Percentiles rank a stretch among this genome's conserved stretches.
Evolutionary conservation across 352 stramenopile species (phyloP).

Genomic region (Aphanomyces astaci): DNA sequence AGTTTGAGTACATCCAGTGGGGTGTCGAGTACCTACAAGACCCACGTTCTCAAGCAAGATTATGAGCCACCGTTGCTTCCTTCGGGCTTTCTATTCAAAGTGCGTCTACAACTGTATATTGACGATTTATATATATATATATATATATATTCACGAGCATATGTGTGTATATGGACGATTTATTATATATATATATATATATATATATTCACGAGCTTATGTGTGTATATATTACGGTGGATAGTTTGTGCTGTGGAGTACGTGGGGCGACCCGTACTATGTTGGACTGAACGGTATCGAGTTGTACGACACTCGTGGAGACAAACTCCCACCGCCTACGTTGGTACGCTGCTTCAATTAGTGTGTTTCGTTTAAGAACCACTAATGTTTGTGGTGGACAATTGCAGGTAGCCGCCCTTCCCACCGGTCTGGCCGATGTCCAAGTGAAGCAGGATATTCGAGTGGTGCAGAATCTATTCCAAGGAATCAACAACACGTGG

Average conservation of each 20-base stretch:
- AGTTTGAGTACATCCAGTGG: slow-evolving; percentile 36
- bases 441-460: slow-evolving; percentile 38
- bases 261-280: slow-evolving; percentile 81
- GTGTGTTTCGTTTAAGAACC: not conserved
- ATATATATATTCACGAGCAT: not conserved
- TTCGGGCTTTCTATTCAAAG: slow-evolving; percentile 77
- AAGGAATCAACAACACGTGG: slow-evolving; percentile 59
- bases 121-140: not conserved
- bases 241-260: slow-evolving; percentile 57
- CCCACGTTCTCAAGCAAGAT: slow-evolving; percentile 66
- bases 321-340: slow-evolving; percentile 32
- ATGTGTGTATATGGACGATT: too few relatives aligned
- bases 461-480: slow-evolving; percentile 55
- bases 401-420: slow-evolving; percentile 36
- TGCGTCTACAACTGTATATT: slow-evolving; percentile 14
- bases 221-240: not conserved
- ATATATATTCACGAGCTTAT: not conserved
- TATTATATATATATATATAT: too few relatives aligned
- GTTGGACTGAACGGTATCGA: slow-evolving; percentile 75
- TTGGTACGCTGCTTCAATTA: slow-evolving; percentile 20
- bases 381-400: not conserved
- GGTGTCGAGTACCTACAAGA: slow-evolving; percentile 45
- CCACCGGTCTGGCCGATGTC: slow-evolving; percentile 52
- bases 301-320: slow-evolving; percentile 53
- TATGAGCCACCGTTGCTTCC: slow-evolving; percentile 81